Evolutionary conservation across 2,329 filamentous ascomycete genomes (phyloP), one percentile per base, ranked within the genome.

Genomic region (Raffaelea deltoideospora): DNA sequence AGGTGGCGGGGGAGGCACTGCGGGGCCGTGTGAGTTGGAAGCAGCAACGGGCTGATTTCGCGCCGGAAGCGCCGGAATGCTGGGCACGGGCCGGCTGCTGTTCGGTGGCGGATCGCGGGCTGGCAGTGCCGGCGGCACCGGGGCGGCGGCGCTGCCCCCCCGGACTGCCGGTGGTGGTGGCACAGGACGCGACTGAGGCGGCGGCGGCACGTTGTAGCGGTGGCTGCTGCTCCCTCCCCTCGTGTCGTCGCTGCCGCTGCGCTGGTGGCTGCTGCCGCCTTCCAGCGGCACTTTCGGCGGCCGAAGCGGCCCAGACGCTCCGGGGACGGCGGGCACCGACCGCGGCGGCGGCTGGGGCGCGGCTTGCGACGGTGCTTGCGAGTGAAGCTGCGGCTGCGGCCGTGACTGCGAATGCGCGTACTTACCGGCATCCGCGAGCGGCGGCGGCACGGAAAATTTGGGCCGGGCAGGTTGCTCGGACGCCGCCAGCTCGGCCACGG

Each of bases 381-480:
- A n/a, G n/a, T n/a, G n/a, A n/a, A n/a, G n/a, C 50, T 46, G 62
- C 52, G 43, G 60, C 53, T 50, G 61, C 53, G 42, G 60, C 54
- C 50, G 65, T 56, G 50, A 63, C 47, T 55, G 69, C 52, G 38
- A 57, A 58, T 77, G 67, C 4, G 80, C 85, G 52, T 75, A 90
- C 57, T 84, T 93, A 27, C 90, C 90, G 40, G 90, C 90, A 55
- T 94, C 87, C 38, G 84, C 75, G 41, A 96, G 60, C 3, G 88
- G 83, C 24, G 90, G 90, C 32, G 90, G 90, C 9, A 84, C 88
- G 45, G 76, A 71, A 61, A 93, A 96, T 48, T 68, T 70, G 9
- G 74, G 73, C 35, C 77, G 70, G 15, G 77, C 82, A 13, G 78
- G 76, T 13, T 79, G 72, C 41, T 84, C 79, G 50, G 76, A 68